Evolutionary conservation across 768 basidiomycete genomes (phyloP).

Genomic region (Cyclocybe cylindracea): DNA sequence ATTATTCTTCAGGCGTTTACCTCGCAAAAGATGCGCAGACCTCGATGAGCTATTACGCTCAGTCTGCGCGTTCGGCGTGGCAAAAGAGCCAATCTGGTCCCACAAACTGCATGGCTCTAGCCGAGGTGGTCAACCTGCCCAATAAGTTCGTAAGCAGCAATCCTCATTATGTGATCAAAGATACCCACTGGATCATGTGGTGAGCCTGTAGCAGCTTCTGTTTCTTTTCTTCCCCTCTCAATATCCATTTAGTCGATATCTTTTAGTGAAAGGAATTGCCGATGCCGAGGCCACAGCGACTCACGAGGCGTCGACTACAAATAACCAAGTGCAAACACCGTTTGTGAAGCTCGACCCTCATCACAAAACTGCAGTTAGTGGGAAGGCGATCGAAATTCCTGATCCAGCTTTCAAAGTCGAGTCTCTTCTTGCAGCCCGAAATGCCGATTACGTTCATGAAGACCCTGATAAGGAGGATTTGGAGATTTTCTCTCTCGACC

Average conservation of each 20-base stretch:
- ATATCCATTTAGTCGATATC: constrained; percentile 49
- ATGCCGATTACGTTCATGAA: constrained; percentile 41
- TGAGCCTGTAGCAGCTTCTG: constrained; percentile 24
- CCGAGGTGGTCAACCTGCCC: constrained; percentile 68
- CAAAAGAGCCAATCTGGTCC: constrained; percentile 49
- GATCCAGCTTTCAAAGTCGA: constrained; percentile 58
- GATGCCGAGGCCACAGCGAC: constrained; percentile 1
- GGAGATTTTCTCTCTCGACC: constrained; percentile 38
- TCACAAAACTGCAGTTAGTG: constrained; percentile 41
- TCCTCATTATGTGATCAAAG: constrained; percentile 58
- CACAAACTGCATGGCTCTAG: constrained; percentile 54
- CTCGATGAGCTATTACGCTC: constrained; percentile 48
- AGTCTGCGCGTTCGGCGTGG: constrained; percentile 40
- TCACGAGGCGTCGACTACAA: constrained; percentile 7
- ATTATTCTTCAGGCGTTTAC: constrained; percentile 57
- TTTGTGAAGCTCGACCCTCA: constrained; percentile 51
- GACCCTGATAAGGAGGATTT: constrained; percentile 52
- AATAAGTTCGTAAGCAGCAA: constrained; percentile 49
- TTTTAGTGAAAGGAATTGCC: constrained; percentile 47
- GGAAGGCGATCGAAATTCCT: constrained; percentile 50
- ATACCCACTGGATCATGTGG: constrained; percentile 76
- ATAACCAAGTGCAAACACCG: constrained; percentile 26
- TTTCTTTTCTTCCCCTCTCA: neutral
- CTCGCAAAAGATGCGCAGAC: constrained; percentile 57
- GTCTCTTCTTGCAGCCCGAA: constrained; percentile 42